Evolutionary conservation across 139 green algal genomes (phyloP), one percentile per base, ranked within the genome.

Genomic region (Micromonas pusilla): DNA sequence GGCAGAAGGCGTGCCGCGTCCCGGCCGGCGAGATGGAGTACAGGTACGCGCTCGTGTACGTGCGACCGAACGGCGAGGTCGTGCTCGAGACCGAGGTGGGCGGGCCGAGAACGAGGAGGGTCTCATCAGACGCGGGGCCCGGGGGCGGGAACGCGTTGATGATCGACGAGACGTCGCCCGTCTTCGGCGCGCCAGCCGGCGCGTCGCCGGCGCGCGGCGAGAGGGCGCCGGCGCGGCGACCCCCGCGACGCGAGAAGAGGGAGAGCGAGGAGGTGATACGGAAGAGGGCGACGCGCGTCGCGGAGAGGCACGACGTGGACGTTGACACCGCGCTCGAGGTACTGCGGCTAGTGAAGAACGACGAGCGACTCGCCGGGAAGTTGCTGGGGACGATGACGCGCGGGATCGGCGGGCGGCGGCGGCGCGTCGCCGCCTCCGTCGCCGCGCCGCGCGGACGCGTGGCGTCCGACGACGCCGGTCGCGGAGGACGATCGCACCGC

Each of bases 321-420:
- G 62, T 32, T 30, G 62, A 68, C 62, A 16, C 62, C 62, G 62
- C 62, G 62, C 20, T 68, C 62, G 62, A 68, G 45, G 45, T 16
- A 16, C 45, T 57, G 45, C 9, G 16, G 45, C 16, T 57, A 16
- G 16, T 16, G 45, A 16, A 16, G 9, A 16, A 16, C 9, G 45
- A 57, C 45, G 45, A 57, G 45, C 9, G 45, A 16, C 9, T 9
- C 9, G 45, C 45, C 45, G 45, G 45, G 45, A 16, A 57, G 45
- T 16, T 57, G 45, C 45, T 57, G 45, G 16, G 45, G 45, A 57
- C 45, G 45, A 16, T 16, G 45, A 16, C 45, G 45, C 45, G 45
- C 9, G 45, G 45, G 45, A 16, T 57, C 45, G 45, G 9, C n/a
- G n/a, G n/a, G n/a, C n/a, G n/a, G n/a, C n/a, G n/a, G n/a, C n/a